A percentile compares a stretch with the other conserved stretches of the same genome.
phyloP scores from a whole-genome alignment of 2,329 filamentous ascomycete species.

The Paramyrothecium sp. region DNA sequence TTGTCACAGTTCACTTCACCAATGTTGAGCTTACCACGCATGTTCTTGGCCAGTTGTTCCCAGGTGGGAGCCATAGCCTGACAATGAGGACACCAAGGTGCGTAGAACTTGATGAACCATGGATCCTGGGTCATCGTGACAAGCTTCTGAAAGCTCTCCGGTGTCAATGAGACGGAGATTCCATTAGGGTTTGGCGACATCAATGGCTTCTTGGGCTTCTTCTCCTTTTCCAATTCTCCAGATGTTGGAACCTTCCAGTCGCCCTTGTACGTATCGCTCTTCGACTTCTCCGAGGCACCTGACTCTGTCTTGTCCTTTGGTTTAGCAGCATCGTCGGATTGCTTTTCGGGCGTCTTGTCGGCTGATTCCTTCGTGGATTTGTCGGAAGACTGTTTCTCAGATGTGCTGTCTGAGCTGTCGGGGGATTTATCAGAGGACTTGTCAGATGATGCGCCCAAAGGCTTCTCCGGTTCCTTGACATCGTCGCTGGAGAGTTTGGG shows the following conservation, averaged over 20 bases:
- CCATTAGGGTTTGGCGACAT: conserved; percentile 72
- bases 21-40: conserved; percentile 86
- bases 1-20: conserved; percentile 95
- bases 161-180: conserved; percentile 70
- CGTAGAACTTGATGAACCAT: conserved; percentile 99
- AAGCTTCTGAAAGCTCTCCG: conserved; percentile 80
- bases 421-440: conserved; percentile 10
- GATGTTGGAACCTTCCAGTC: conserved; percentile 27
- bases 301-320: conserved; percentile 21
- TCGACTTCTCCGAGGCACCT: conserved; percentile 2
- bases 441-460: conserved; percentile 14
- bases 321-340: conserved; percentile 20
- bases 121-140: conserved; percentile 87
- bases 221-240: conserved; percentile 26
- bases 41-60: conserved; percentile 85
- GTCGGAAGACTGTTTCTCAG: conserved; percentile 13
- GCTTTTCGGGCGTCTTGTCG: conserved; percentile 6
- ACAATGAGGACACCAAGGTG: conserved; percentile 95
- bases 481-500: not conserved
- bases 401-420: conserved; percentile 13
- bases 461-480: conserved; percentile 30
- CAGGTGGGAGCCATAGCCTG: conserved; percentile 89
- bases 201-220: conserved; percentile 45
- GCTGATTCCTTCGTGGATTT: conserved; percentile 12
- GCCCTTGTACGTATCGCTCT: conserved; percentile 22